These are phyloP conservation scores for Tricholoma furcatifolium DNA, from an alignment of 768 basidiomycete genomes.

Conservation along the genomic window DNA sequence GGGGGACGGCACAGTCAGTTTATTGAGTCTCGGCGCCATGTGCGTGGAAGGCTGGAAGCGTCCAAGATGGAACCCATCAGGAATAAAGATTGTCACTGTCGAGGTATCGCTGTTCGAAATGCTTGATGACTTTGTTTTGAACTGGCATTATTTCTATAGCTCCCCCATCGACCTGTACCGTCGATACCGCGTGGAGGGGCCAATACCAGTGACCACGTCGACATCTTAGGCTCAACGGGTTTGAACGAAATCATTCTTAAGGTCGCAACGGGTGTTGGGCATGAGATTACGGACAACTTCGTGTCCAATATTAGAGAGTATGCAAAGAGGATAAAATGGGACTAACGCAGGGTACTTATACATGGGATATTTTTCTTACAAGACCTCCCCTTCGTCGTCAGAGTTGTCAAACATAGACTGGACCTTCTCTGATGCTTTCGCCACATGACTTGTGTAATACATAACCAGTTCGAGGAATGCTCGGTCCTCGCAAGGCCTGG, in stretches of 20 bases:
- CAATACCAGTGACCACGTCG: constrained; percentile 89
- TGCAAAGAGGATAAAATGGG: constrained; percentile 74
- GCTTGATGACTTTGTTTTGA: neutral
- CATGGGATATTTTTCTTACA: neutral
- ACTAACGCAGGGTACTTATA: constrained; percentile 39
- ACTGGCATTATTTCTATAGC: constrained; percentile 34
- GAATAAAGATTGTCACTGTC: constrained; percentile 83
- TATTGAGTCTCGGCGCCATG: constrained; percentile 91
- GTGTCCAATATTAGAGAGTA: constrained; percentile 82
- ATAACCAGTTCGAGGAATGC: constrained; percentile 20
- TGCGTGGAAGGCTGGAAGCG: constrained; percentile 94
- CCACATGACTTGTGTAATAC: constrained; percentile 24
- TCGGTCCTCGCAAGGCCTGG: constrained; percentile 12
- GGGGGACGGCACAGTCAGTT: constrained; percentile 91
- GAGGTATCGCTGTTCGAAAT: constrained; percentile 51
- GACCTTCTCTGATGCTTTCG: constrained; percentile 16
- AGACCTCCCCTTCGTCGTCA: neutral
- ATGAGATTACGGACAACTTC: constrained; percentile 67
- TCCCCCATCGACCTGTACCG: constrained; percentile 74
- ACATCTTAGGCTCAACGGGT: constrained; percentile 73
- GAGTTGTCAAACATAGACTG: constrained; percentile 14
- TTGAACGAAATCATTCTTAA: constrained; percentile 91
- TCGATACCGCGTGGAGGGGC: constrained; percentile 87
- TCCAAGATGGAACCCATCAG: constrained; percentile 86
- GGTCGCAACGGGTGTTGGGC: constrained; percentile 80